A percentile compares a stretch with the other conserved stretches of the same genome.
These are phyloP conservation scores for Linum trigynum DNA, from an alignment of 345 rosid species.

Conservation along the genomic window DNA sequence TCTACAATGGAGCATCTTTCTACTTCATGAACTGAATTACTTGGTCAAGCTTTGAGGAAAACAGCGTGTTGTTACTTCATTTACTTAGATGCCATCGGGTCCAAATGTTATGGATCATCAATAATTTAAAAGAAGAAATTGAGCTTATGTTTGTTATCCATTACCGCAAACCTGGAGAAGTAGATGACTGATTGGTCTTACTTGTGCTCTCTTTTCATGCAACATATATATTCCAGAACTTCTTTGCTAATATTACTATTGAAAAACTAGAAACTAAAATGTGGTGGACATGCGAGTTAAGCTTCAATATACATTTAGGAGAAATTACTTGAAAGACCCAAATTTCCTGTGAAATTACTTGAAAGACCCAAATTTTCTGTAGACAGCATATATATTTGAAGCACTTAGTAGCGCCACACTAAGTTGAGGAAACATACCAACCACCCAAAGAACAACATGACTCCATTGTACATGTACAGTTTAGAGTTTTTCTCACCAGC, in stretches of 20 bases:
- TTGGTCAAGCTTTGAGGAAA: not conserved
- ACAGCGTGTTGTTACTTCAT: not conserved
- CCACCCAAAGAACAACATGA: slow-evolving; percentile 73
- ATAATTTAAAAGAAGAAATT: no score
- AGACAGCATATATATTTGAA: slow-evolving; percentile 3
- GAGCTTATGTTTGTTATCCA: no score
- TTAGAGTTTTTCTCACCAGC: slow-evolving; percentile 59
- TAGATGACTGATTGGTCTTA: no score
- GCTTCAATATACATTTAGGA: not conserved
- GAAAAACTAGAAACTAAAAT: not conserved
- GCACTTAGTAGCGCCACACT: slow-evolving; percentile 6
- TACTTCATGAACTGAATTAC: not conserved
- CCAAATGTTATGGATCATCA: no score
- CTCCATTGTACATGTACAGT: slow-evolving; percentile 51
- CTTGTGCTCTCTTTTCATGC: no score
- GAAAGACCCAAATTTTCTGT: not conserved
- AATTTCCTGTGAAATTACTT: not conserved
- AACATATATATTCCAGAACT: no score
- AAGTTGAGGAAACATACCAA: slow-evolving; percentile 45
- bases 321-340: not conserved
- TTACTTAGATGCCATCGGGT: no score
- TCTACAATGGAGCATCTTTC: not conserved
- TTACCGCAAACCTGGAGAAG: no score
- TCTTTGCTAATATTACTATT: not conserved
- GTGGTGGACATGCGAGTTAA: not conserved